Conservation (phyloP, 495 filamentous ascomycete genomes). For the Corynascus novoguineensis region DNA sequence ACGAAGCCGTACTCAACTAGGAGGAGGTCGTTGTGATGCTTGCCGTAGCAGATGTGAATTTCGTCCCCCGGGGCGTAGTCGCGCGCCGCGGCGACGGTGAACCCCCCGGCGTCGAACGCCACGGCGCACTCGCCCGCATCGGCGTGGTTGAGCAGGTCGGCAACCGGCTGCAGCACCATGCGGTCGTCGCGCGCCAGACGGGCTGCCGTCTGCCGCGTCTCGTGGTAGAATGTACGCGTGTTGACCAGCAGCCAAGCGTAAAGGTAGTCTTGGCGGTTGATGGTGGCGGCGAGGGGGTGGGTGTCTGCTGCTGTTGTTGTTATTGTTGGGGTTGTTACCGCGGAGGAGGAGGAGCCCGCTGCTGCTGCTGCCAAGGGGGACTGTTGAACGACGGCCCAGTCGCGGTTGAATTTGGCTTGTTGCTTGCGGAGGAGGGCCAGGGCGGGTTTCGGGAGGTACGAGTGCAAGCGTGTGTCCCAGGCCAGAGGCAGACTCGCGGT, state of each 20-base stretch:
- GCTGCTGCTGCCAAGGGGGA: not conserved
- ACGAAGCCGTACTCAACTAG: slow-evolving; percentile 82
- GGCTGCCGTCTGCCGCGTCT: slow-evolving; percentile 35
- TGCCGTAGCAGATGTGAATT: slow-evolving; percentile 73
- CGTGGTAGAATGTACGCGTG: slow-evolving; percentile 74
- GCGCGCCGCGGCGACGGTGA: slow-evolving; percentile 52
- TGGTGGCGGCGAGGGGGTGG: slow-evolving; percentile 12
- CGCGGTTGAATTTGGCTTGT: slow-evolving; percentile 53
- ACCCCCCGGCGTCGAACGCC: slow-evolving; percentile 51
- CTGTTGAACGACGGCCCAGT: slow-evolving; percentile 50
- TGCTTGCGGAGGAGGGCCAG: slow-evolving; percentile 55
- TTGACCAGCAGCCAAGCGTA: slow-evolving; percentile 81
- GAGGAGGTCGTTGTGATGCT: slow-evolving; percentile 74
- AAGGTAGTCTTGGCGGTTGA: slow-evolving; percentile 51
- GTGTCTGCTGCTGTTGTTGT: not conserved
- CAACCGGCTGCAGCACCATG: slow-evolving; percentile 77
- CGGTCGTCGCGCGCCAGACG: slow-evolving; percentile 57
- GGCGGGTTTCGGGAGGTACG: slow-evolving; percentile 44
- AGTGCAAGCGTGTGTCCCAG: slow-evolving; percentile 51
- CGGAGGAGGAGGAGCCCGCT: too few relatives aligned
- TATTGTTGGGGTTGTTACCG: too few relatives aligned
- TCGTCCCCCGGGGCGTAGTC: slow-evolving; percentile 63
- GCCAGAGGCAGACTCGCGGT: slow-evolving; percentile 59
- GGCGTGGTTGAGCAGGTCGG: slow-evolving; percentile 78
- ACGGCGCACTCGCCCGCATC: slow-evolving; percentile 62